Conservation (phyloP, 1,284 basidiomycete genomes). For the Ustilago bromivora region DNA sequence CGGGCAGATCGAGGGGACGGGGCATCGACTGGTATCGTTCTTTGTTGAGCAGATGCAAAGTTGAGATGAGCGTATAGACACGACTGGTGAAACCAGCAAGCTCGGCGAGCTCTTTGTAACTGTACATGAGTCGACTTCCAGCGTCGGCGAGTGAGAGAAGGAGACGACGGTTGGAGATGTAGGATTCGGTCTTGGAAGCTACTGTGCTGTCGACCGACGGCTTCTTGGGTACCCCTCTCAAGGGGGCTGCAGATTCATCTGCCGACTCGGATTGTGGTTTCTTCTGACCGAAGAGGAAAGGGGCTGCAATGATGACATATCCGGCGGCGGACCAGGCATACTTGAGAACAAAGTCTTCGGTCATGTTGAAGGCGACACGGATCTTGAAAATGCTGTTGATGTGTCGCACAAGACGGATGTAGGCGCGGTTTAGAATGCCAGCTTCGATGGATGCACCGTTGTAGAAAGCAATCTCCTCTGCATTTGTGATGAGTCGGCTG, state of each 20-base stretch:
- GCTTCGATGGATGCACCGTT: conserved; percentile 87
- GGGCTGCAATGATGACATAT: conserved; percentile 67
- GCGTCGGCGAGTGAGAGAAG: conserved; percentile 93
- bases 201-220: conserved; percentile 64
- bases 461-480: conserved; percentile 97
- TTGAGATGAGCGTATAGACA: conserved; percentile 87
- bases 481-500: conserved; percentile 86
- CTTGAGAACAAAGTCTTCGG: conserved; percentile 69
- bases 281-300: conserved; percentile 61
- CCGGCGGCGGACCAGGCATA: conserved; percentile 69
- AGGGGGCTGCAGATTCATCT: conserved; percentile 71
- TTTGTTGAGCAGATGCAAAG: conserved; percentile 75
- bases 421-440: conserved; percentile 84
- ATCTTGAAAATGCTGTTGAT: conserved; percentile 93
- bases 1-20: conserved; percentile 56
- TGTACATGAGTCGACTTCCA: conserved; percentile 90
- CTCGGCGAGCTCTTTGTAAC: conserved; percentile 85
- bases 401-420: conserved; percentile 84
- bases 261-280: conserved; percentile 33
- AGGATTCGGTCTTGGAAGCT: conserved; percentile 77
- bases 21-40: conserved; percentile 65
- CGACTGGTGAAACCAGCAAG: conserved; percentile 91
- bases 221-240: conserved; percentile 64
- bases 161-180: conserved; percentile 88
- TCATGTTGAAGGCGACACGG: conserved; percentile 67